Evolutionary conservation across 148 eudicot genomes (phyloP).

Genomic region (Persicaria tinctoria): DNA sequence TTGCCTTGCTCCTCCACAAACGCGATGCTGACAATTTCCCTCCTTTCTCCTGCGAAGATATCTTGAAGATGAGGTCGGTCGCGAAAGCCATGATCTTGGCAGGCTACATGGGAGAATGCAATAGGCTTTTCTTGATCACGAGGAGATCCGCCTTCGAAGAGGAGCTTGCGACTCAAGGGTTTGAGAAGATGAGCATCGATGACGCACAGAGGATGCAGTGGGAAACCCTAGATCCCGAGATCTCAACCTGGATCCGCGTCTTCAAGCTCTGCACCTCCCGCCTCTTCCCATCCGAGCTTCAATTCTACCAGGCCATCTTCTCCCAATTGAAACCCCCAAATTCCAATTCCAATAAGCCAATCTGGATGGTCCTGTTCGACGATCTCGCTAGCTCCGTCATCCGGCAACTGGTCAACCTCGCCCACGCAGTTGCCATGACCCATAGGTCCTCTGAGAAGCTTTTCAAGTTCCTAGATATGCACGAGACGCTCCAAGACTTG

Average conservation of each 20-base stretch:
- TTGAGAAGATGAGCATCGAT: conserved; percentile 48
- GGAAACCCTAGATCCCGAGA: conserved; percentile 53
- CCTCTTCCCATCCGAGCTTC: conserved; percentile 44
- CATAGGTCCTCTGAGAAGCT: conserved; percentile 64
- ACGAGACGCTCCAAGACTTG: conserved; percentile 53
- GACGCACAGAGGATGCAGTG: conserved; percentile 56
- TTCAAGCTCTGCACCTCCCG: conserved; percentile 35
- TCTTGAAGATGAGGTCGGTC: conserved; percentile 28
- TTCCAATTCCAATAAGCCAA: too few species aligned
- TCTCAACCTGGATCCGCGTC: conserved; percentile 49
- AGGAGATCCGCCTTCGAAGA: conserved; percentile 40
- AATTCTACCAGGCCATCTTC: conserved; percentile 38
- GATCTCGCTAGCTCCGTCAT: conserved; percentile 14
- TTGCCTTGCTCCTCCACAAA: neutral
- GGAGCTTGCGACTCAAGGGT: conserved; percentile 34
- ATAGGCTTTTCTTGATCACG: conserved; percentile 28
- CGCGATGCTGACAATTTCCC: conserved; percentile 18
- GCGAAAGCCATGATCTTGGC: conserved; percentile 41
- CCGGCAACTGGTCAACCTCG: conserved; percentile 42
- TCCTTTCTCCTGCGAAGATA: conserved; percentile 25
- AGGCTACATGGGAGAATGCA: conserved; percentile 59
- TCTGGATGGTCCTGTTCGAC: conserved; percentile 17
- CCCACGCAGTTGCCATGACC: conserved; percentile 55
- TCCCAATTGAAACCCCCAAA: neutral
- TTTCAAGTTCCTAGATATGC: conserved; percentile 67